Percentiles rank a stretch among this genome's conserved stretches.
Evolutionary conservation across 805 yeast genomes (phyloP).

Genomic region (Sungouiozyma intestinalis): DNA sequence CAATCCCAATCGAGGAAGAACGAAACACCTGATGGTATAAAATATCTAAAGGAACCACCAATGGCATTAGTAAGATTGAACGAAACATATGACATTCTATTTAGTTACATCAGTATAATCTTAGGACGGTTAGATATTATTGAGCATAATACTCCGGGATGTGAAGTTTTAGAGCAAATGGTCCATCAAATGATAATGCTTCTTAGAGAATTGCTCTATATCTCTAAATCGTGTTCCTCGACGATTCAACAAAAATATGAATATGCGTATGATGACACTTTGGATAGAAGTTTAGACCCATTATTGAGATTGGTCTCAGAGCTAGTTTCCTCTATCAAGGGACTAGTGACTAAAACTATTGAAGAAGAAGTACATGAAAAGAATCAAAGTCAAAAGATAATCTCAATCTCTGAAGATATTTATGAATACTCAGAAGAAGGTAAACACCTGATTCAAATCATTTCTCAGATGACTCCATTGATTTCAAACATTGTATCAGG

Average conservation of each 20-base stretch:
- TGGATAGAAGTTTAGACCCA: slow-evolving; percentile 42
- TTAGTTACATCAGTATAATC: slow-evolving; percentile 53
- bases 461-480: slow-evolving; percentile 49
- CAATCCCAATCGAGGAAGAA: neutral
- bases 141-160: slow-evolving; percentile 62
- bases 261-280: slow-evolving; percentile 20
- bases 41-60: slow-evolving; percentile 42
- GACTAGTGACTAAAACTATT: slow-evolving; percentile 40
- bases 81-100: slow-evolving; percentile 51
- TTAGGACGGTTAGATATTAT: slow-evolving; percentile 71
- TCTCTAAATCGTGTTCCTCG: slow-evolving; percentile 40
- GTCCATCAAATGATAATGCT: slow-evolving; percentile 60
- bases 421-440: slow-evolving; percentile 62
- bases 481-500: slow-evolving; percentile 40
- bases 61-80: slow-evolving; percentile 50
- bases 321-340: slow-evolving; percentile 53
- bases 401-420: slow-evolving; percentile 9
- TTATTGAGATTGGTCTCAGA: slow-evolving; percentile 52
- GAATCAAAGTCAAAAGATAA: slow-evolving; percentile 15
- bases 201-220: slow-evolving; percentile 51
- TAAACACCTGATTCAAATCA: slow-evolving; percentile 46
- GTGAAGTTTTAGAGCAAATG: slow-evolving; percentile 54
- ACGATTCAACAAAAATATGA: slow-evolving; percentile 25
- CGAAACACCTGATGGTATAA: neutral
- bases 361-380: slow-evolving; percentile 11